Conservation (phyloP, 768 basidiomycete genomes). For the Trametes sanguinea region DNA sequence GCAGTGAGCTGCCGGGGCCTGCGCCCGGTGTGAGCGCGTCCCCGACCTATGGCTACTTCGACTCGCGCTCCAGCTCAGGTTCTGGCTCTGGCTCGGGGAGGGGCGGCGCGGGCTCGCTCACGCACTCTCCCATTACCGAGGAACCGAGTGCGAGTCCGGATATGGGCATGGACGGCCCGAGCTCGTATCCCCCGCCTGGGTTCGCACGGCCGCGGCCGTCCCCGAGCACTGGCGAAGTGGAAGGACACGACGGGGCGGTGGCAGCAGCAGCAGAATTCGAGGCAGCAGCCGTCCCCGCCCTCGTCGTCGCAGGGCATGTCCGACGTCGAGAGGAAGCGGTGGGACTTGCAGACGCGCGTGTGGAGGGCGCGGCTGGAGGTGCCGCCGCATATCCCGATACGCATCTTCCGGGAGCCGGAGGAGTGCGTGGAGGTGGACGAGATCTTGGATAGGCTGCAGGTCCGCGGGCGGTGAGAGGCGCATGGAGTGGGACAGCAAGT, state of each 20-base stretch:
- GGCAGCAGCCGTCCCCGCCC: background rate
- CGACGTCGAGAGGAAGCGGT: slow-evolving; percentile 57
- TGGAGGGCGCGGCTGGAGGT: slow-evolving; percentile 61
- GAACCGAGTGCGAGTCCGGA: slow-evolving; percentile 25
- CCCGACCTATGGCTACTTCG: slow-evolving; percentile 21
- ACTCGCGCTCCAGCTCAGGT: background rate
- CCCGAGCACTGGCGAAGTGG: slow-evolving; percentile 10
- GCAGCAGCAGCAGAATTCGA: background rate
- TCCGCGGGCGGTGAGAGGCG: background rate
- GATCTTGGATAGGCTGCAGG: slow-evolving; percentile 18
- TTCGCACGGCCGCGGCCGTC: slow-evolving; percentile 2
- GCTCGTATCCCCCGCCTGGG: slow-evolving; percentile 5
- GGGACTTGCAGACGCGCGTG: slow-evolving; percentile 64
- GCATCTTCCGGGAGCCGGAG: slow-evolving; percentile 65
- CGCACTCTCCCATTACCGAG: slow-evolving; percentile 24
- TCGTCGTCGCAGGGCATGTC: slow-evolving; percentile 31
- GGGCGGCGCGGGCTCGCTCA: slow-evolving; percentile 2
- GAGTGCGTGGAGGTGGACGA: slow-evolving; percentile 68
- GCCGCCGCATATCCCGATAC: slow-evolving; percentile 56
- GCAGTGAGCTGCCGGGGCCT: background rate
- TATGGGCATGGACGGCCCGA: slow-evolving; percentile 3
- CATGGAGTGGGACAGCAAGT: too few species aligned
- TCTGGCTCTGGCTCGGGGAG: background rate
- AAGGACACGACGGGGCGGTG: slow-evolving; percentile 10
- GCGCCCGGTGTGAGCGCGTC: background rate